Evolutionary conservation across 768 basidiomycete species (phyloP), one percentile per base, ranked within the genome.

Genomic region (Grammothele lineata): DNA sequence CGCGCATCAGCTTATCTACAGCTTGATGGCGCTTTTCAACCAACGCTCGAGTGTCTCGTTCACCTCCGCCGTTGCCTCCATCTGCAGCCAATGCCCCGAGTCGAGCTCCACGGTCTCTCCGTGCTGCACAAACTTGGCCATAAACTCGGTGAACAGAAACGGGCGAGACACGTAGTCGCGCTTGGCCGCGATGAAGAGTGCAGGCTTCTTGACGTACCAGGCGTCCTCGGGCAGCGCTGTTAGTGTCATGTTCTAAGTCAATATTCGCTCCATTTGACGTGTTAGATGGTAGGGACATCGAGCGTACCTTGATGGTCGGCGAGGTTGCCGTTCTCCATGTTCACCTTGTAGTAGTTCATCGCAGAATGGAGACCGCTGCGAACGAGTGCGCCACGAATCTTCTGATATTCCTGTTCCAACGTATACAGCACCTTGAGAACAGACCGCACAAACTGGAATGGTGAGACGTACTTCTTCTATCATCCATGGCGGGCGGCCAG

Each of bases 81-180:
- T 37, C 3, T 61, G 60, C 7, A 57, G 47, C 68, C 70, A 75
- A 40, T 74, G 73, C 1, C 65, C 67, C 0, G 58, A 51, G n/a
- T 70, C 62, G 15, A 71, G 63, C 33, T 69, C 68, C 45, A 50
- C 58, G 3, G 62, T 43, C 15, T 65, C 65, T 24, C 56, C 41
- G 23, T 54, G 51, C 4, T 64, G 64, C 43, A 37, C 43, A 15
- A 59, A 58, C 39, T 60, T 54, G 47, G 62, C 40, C 11, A 66
- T 62, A n/a, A 23, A 35, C 14, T 52, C 19, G 15, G 53, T 54
- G 11, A 51, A 58, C 18, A 60, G 47, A 1, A 53, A 58, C 14
- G 57, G 50, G 34, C 59, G 9, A 44, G 59, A 62, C 26, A 70
- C 61, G 37, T 57, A 59, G 43, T 73, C 72, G 15, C 60, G 57